phyloP scores from a whole-genome alignment of 2,329 filamentous ascomycete genomes.

The Aaosphaeria pasadenensis region DNA sequence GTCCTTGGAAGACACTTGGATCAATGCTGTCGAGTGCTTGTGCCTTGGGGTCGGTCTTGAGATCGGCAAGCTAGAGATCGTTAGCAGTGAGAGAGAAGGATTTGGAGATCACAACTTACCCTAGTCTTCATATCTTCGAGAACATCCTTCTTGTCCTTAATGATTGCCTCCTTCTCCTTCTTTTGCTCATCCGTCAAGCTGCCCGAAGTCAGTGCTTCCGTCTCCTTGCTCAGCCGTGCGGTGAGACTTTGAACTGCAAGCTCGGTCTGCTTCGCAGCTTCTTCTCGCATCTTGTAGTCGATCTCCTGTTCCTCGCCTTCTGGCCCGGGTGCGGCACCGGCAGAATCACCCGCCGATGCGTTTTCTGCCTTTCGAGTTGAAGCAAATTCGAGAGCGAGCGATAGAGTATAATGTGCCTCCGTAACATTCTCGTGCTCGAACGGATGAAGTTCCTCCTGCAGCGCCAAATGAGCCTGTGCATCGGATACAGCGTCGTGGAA shows the following conservation, averaged over 20 bases:
- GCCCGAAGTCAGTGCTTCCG: conserved; percentile 57
- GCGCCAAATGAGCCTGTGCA: conserved; percentile 69
- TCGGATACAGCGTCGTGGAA: conserved; percentile 87
- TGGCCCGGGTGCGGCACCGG: not conserved
- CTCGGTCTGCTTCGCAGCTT: conserved; percentile 69
- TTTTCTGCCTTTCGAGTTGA: conserved; percentile 66
- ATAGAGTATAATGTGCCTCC: conserved; percentile 95
- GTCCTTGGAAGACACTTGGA: conserved; percentile 52
- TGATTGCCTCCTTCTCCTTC: conserved; percentile 59
- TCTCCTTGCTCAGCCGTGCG: conserved; percentile 67
- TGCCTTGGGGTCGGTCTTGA: conserved; percentile 58
- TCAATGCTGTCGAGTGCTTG: conserved; percentile 40
- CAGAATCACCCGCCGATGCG: conserved; percentile 3
- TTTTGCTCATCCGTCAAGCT: conserved; percentile 55
- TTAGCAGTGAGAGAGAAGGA: conserved; percentile 7
- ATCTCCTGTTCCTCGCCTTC: conserved; percentile 44
- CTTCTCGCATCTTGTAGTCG: conserved; percentile 67
- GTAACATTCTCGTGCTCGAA: conserved; percentile 82
- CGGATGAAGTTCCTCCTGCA: conserved; percentile 76
- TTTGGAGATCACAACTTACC: conserved; percentile 45
- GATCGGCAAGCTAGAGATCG: conserved; percentile 59
- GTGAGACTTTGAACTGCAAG: conserved; percentile 71
- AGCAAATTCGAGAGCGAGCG: conserved; percentile 89
- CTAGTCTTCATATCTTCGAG: conserved; percentile 67
- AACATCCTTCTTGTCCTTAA: conserved; percentile 74